Conservation (phyloP, 495 filamentous ascomycete species). For the Lineolata rhizophorae region DNA sequence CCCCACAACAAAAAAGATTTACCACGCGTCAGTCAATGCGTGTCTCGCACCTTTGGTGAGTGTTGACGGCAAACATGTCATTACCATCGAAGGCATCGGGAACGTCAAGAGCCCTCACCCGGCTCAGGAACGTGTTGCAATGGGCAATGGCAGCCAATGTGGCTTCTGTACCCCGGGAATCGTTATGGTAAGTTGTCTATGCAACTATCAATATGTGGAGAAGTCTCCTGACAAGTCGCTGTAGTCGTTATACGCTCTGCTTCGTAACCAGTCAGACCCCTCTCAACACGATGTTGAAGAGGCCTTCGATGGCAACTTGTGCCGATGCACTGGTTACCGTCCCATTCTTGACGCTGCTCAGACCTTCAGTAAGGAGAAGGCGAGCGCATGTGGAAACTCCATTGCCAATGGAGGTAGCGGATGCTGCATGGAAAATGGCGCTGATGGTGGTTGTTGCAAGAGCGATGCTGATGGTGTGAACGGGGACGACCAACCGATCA, state of each 20-base stretch:
- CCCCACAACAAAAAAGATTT: conserved; percentile 71
- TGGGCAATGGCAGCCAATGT: conserved; percentile 40
- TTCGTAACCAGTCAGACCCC: conserved; percentile 48
- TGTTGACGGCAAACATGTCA: conserved; percentile 93
- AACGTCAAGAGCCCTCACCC: conserved; percentile 74
- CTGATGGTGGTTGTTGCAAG: conserved; percentile 32
- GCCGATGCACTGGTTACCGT: conserved; percentile 85
- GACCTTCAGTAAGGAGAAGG: conserved; percentile 33
- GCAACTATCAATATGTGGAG: background rate
- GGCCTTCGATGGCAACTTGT: conserved; percentile 88
- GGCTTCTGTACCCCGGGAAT: conserved; percentile 94
- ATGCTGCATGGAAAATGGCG: conserved; percentile 45
- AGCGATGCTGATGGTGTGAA: conserved; percentile 20
- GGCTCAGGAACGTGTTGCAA: conserved; percentile 75
- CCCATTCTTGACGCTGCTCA: conserved; percentile 86
- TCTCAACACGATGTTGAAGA: conserved; percentile 63
- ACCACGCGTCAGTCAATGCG: conserved; percentile 84
- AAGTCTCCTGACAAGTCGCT: conserved; percentile 6
- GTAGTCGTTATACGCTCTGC: conserved; percentile 57
- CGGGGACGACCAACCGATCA: conserved; percentile 29
- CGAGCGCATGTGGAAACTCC: conserved; percentile 35
- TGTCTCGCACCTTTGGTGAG: conserved; percentile 83
- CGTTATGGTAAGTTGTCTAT: conserved; percentile 44
- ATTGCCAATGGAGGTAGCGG: conserved; percentile 38
- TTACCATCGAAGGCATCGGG: conserved; percentile 95